Evolutionary conservation across 1,139 yeast genomes (phyloP).

Genomic region (Geotrichum fermentans): DNA sequence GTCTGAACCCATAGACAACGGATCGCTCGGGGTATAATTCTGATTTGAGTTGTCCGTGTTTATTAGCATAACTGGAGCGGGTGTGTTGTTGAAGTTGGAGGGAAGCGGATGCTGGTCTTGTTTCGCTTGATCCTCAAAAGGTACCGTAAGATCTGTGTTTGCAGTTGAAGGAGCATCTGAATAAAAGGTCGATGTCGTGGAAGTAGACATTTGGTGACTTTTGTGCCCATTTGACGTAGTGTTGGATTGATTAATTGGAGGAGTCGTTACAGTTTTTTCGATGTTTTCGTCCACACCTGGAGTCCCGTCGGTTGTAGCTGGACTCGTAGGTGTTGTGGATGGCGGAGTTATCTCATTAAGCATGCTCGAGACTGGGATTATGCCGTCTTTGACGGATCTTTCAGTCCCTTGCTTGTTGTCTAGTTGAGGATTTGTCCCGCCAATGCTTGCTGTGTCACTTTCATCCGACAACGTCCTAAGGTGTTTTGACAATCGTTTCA

Average conservation of each 20-base stretch:
- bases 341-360: background rate
- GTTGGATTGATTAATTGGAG: background rate
- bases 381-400: background rate
- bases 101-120: background rate
- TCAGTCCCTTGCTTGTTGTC: background rate
- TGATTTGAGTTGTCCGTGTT: background rate
- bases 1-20: no score
- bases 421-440: background rate
- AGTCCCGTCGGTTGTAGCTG: background rate
- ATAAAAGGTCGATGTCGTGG: conserved; percentile 6
- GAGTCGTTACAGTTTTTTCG: background rate
- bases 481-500: background rate
- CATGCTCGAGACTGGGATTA: background rate
- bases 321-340: no score
- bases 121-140: background rate
- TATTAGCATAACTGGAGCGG: background rate
- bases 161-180: conserved; percentile 8
- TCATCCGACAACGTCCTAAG: background rate
- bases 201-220: conserved; percentile 3
- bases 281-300: background rate
- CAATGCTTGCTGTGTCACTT: background rate
- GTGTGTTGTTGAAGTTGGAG: background rate
- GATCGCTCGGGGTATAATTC: no score
- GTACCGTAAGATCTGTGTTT: background rate
- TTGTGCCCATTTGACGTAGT: background rate